phyloP scores from a whole-genome alignment of 176 grass and related monocot genomes.

The Juncus effusus region DNA sequence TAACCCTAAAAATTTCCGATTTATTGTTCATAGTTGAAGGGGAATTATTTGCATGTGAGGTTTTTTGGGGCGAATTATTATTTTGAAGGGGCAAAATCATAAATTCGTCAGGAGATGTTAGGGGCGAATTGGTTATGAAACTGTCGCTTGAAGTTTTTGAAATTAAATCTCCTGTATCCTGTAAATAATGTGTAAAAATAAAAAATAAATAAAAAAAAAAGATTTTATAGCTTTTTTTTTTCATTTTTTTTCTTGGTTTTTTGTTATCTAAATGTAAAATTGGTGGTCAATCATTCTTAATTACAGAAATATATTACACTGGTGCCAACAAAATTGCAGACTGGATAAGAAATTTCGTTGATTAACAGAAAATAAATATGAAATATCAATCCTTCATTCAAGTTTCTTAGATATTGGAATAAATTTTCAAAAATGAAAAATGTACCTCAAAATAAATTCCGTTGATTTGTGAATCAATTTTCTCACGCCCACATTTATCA shows the following conservation, averaged over 20 bases:
- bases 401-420: not conserved
- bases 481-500: slow-evolving; percentile 20
- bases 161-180: slow-evolving; percentile 27
- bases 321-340: no score
- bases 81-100: slow-evolving; percentile 9
- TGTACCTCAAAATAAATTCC: slow-evolving; percentile 21
- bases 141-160: slow-evolving; percentile 26
- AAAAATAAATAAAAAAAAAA: not conserved
- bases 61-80: slow-evolving; percentile 26
- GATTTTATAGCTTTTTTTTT: no score
- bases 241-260: no score
- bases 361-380: not conserved
- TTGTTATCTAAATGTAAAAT: no score
- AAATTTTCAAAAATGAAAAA: not conserved
- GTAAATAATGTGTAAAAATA: slow-evolving; percentile 5
- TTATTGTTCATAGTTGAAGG: slow-evolving; percentile 59
- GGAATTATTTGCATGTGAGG: slow-evolving; percentile 61
- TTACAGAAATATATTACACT: no score
- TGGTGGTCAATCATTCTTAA: no score
- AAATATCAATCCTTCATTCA: not conserved
- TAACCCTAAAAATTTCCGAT: slow-evolving; percentile 84
- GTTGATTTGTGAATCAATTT: slow-evolving; percentile 28
- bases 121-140: slow-evolving; percentile 22
- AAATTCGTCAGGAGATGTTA: slow-evolving; percentile 13
- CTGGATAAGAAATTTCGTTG: no score